Base-by-base conservation (phyloP, 345 rosid species). In the Eucalyptus shirleyi region DNA sequence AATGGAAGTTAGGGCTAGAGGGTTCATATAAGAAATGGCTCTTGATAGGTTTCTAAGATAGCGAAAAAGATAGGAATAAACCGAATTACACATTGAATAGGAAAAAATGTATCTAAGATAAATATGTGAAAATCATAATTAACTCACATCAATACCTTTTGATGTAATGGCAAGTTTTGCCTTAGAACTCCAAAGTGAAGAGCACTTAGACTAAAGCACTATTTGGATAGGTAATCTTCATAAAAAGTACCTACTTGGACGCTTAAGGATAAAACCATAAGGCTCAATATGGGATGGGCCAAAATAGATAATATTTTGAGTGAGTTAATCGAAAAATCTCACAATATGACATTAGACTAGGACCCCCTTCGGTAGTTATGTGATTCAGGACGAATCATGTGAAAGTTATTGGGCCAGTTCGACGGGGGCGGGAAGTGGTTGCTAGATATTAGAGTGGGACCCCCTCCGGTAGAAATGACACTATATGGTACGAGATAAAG, bases 51-150 rank as follows among this genome's bases (percentile, higher is more conserved):
- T 32, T 69, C 6, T 32, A 18, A 11, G 2, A 7, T 32, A 1
- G 2, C 6, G 0, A 69, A 69, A 0, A 8, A 5, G 1, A 5
- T 34, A 9, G 0, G 0, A 69, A 34, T 69, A 6, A 3, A 69
- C 2, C 7, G 0, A 17, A 69, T 69, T 34, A 34, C 13, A 34
- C 4, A 17, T 9, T 2, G 6, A 69, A 34, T 18, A 69, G 6
- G 3, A 1, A 1, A 69, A 21, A 69, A 2, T 0, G 1, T 34
- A 3, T 8, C 40, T 32, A 7, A 8, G 6, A 4, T 3, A 69
- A n/a, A 67, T 67, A 67, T 32, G 6, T 56, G 62, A 56, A 56
- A 56, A 4, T 56, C 10, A 56, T 0, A 56, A 56, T 24, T 24
- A 23, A 56, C 30, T 24, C 30, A 23, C 30, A 56, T 26, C 30